A percentile compares a stretch with the other conserved stretches of the same genome.
These are phyloP conservation scores for Caloboletus inedulis DNA, from an alignment of 1,284 basidiomycete species.

Conservation along the genomic window DNA sequence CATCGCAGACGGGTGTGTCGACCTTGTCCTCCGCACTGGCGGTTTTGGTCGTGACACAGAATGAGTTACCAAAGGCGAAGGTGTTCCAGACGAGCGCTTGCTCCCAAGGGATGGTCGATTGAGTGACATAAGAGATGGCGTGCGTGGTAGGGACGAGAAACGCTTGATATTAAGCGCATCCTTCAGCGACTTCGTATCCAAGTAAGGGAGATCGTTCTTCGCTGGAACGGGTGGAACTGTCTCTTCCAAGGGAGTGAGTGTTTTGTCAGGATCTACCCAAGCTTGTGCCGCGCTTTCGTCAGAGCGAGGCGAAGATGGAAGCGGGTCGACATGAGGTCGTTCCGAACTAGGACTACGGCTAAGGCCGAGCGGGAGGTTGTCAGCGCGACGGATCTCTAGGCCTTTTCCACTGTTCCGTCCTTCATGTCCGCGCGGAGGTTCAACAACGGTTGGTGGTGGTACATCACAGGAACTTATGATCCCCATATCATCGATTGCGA, in stretches of 20 bases:
- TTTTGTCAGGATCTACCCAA: conserved; percentile 22
- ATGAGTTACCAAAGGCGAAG: conserved; percentile 37
- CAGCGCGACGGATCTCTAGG: conserved; percentile 33
- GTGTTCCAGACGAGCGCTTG: conserved; percentile 39
- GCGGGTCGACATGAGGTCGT: conserved; percentile 5
- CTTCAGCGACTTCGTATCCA: conserved; percentile 28
- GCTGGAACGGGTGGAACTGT: conserved; percentile 33
- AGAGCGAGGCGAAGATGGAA: conserved; percentile 19
- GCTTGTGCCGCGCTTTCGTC: conserved; percentile 20
- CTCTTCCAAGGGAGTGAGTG: conserved; percentile 18
- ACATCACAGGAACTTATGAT: conserved; percentile 32
- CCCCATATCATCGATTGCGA: conserved; percentile 38
- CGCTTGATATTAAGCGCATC: conserved; percentile 46
- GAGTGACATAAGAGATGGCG: conserved; percentile 45
- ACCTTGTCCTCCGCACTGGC: conserved; percentile 40
- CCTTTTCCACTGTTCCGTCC: conserved; percentile 24
- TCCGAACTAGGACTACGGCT: conserved; percentile 15
- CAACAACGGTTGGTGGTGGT: conserved; percentile 40
- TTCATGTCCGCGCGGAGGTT: conserved; percentile 35
- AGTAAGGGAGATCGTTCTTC: conserved; percentile 24
- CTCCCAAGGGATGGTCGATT: conserved; percentile 24
- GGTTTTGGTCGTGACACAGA: conserved; percentile 16
- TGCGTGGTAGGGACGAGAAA: conserved; percentile 56
- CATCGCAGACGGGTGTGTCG: conserved; percentile 70
- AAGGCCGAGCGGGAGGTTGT: conserved; percentile 13